A percentile compares a stretch with the other conserved stretches of the same genome.
Evolutionary conservation across 495 filamentous ascomycete genomes (phyloP).

Genomic region (Trichocladium uniseriatum): DNA sequence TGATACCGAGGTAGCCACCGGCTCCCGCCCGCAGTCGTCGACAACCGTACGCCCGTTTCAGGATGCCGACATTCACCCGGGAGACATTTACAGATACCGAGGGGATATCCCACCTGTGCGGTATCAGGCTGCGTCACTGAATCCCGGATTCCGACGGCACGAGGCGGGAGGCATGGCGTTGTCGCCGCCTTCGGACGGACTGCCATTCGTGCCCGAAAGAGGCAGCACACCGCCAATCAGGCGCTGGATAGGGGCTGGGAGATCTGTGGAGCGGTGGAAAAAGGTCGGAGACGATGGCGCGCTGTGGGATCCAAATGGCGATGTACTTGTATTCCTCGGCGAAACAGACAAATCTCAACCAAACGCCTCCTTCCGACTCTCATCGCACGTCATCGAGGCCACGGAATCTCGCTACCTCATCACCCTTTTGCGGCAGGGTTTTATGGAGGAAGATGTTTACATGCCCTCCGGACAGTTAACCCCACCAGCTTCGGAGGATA

Average conservation of each 20-base stretch:
- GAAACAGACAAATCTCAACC: slow-evolving; percentile 33
- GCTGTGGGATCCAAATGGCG: slow-evolving; percentile 53
- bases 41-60: slow-evolving; percentile 26
- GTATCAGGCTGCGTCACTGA: slow-evolving; percentile 1
- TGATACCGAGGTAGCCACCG: slow-evolving; percentile 10
- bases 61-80: neutral
- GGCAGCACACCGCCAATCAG: slow-evolving; percentile 34
- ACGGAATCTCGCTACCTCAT: slow-evolving; percentile 47
- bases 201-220: slow-evolving; percentile 13
- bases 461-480: slow-evolving; percentile 33
- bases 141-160: slow-evolving; percentile 4
- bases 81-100: slow-evolving; percentile 19
- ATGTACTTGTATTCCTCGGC: slow-evolving; percentile 51
- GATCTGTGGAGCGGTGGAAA: slow-evolving; percentile 43
- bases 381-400: slow-evolving; percentile 46
- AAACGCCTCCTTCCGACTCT: slow-evolving; percentile 48
- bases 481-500: slow-evolving; percentile 37
- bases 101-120: slow-evolving; percentile 19
- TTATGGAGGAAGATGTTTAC: slow-evolving; percentile 36
- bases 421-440: slow-evolving; percentile 43
- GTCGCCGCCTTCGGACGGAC: slow-evolving; percentile 25
- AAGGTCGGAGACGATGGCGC: slow-evolving; percentile 51
- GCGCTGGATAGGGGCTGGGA: slow-evolving; percentile 42
- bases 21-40: slow-evolving; percentile 27
- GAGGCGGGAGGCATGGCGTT: neutral